phyloP scores from a whole-genome alignment of 163 green algal species.

The Chloromonas sp. region DNA sequence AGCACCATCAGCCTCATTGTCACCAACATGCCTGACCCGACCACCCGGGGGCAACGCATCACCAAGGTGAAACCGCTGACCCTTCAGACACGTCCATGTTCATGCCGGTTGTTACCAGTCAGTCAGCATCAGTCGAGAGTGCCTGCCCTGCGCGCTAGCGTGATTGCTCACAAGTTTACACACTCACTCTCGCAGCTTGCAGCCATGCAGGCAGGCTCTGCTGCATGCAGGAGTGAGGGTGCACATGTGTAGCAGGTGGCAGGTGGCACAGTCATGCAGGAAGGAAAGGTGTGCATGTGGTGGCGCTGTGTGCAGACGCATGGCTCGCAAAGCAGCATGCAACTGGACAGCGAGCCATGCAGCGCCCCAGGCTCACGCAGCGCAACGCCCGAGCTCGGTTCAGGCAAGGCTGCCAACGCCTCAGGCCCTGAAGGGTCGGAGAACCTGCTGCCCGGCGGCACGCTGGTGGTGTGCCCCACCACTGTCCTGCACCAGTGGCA shows the following conservation, averaged over 20 bases:
- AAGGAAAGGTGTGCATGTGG: too few relatives aligned
- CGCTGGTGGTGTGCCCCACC: slow-evolving; percentile 85
- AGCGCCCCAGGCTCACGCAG: background rate
- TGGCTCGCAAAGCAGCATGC: too few relatives aligned
- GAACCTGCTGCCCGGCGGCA: slow-evolving; percentile 53
- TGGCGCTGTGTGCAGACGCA: too few relatives aligned
- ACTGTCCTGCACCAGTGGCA: slow-evolving; percentile 83
- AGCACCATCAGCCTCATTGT: slow-evolving; percentile 78
- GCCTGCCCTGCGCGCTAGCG: background rate
- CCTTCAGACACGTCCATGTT: background rate
- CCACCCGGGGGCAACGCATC: background rate
- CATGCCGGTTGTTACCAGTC: background rate
- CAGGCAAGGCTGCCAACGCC: background rate
- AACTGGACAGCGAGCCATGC: background rate
- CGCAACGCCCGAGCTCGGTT: background rate
- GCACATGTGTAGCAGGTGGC: too few relatives aligned
- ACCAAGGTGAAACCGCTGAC: background rate
- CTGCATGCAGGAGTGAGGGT: too few relatives aligned
- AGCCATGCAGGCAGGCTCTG: background rate
- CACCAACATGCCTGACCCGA: slow-evolving; percentile 37
- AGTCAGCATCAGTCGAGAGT: background rate
- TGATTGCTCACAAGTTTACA: background rate
- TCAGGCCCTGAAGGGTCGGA: background rate
- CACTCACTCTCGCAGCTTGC: background rate
- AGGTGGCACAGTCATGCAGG: too few relatives aligned